A percentile compares a stretch with the other conserved stretches of the same genome.
Conservation (phyloP, 257 asterid genomes). For the Lavandula angustifolia region DNA sequence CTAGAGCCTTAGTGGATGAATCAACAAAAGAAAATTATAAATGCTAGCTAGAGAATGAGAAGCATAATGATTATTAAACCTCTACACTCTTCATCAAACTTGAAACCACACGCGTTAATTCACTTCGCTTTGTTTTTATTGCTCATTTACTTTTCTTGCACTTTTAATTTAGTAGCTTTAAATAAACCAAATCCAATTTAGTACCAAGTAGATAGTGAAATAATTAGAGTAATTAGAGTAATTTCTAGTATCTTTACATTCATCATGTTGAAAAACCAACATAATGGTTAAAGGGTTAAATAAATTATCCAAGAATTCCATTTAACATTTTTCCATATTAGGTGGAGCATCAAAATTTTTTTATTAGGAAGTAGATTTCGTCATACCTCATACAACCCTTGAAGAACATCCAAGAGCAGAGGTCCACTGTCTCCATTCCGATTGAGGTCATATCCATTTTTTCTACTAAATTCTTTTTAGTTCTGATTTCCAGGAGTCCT, state of each 20-base stretch:
- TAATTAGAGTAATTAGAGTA: too few species aligned
- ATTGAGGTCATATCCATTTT: constrained; percentile 88
- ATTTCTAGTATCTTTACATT: background rate
- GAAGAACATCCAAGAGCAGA: constrained; percentile 94
- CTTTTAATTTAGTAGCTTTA: too few species aligned
- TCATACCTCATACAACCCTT: constrained; percentile 96
- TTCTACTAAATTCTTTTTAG: constrained; percentile 86
- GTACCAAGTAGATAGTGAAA: constrained; percentile 9
- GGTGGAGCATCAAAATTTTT: constrained; percentile 2
- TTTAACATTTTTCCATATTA: background rate
- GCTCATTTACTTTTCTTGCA: too few species aligned
- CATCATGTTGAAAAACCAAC: background rate
- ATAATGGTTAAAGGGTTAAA: too few species aligned
- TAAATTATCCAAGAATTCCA: too few species aligned
- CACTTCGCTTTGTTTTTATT: too few species aligned
- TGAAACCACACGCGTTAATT: constrained; percentile 36
- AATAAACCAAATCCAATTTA: constrained; percentile 14
- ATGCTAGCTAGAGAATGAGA: too few species aligned
- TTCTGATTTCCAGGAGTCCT: constrained; percentile 93
- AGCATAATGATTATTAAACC: too few species aligned
- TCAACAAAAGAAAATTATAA: too few species aligned
- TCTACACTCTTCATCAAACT: too few species aligned
- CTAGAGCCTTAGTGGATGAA: too few species aligned
- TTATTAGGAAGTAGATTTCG: constrained; percentile 19
- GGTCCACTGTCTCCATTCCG: constrained; percentile 94